These are phyloP conservation scores for Fraxinus floribunda DNA, from an alignment of 305 asterid species.

Conservation along the genomic window DNA sequence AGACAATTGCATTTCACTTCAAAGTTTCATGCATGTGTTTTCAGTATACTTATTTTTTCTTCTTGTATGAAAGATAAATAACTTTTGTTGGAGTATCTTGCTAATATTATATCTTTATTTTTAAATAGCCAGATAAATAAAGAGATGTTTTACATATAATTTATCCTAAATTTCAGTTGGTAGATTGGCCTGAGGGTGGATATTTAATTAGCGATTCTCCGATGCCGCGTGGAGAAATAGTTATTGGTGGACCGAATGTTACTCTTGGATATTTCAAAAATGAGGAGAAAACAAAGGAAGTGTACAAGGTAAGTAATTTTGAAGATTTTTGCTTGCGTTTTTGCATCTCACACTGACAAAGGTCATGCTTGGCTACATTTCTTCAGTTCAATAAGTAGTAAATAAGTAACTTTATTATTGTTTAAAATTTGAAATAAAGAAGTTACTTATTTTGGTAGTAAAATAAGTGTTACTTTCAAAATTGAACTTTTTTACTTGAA, in stretches of 20 bases:
- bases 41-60: neutral
- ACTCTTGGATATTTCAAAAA: slow-evolving; percentile 90
- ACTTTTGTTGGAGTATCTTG: neutral
- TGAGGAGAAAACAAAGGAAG: slow-evolving; percentile 84
- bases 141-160: neutral
- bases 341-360: neutral
- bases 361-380: neutral
- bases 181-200: slow-evolving; percentile 97
- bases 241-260: slow-evolving; percentile 92
- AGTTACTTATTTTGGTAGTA: neutral
- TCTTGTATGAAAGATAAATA: neutral
- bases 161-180: slow-evolving; percentile 51
- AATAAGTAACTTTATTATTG: neutral
- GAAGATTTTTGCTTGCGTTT: neutral
- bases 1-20: slow-evolving; percentile 7
- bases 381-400: neutral
- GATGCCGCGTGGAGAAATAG: slow-evolving; percentile 89
- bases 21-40: neutral
- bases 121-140: neutral
- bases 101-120: neutral
- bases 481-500: too few species aligned
- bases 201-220: slow-evolving; percentile 71
- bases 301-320: slow-evolving; percentile 63
- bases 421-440: neutral
- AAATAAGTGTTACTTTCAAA: neutral